Percentiles rank a stretch among this genome's conserved stretches.
Conservation (phyloP, 331 rosid species). For the Acacia concinna region DNA sequence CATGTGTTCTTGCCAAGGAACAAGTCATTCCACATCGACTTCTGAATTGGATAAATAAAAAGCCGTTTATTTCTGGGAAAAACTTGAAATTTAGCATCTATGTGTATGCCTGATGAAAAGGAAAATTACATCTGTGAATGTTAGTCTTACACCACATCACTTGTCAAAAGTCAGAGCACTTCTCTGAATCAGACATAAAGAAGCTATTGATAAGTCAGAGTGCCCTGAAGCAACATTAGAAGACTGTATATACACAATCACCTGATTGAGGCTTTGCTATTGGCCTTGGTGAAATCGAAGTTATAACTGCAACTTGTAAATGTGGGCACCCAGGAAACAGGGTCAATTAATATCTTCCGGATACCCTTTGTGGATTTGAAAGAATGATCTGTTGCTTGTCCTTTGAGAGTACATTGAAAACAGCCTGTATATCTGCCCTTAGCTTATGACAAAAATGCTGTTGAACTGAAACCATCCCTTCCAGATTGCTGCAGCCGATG, state of each 20-base stretch:
- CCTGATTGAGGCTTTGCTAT: neutral
- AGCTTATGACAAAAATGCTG: neutral
- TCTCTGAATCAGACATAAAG: neutral
- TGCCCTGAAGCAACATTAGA: neutral
- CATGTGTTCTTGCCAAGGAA: neutral
- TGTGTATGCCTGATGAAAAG: neutral
- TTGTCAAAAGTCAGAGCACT: neutral
- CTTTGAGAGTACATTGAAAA: neutral
- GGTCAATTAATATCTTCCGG: neutral
- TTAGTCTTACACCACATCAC: neutral
- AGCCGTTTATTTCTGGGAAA: neutral
- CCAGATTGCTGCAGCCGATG: neutral
- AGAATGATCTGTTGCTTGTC: neutral
- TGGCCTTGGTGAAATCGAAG: neutral
- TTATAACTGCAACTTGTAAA: neutral
- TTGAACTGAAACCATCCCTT: neutral
- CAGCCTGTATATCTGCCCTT: neutral
- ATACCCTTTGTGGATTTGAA: conserved; percentile 14
- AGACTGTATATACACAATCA: neutral
- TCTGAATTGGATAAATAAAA: neutral
- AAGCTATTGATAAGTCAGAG: neutral
- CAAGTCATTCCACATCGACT: neutral
- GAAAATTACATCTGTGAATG: neutral
- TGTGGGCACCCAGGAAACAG: neutral
- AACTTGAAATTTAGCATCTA: neutral